These are phyloP conservation scores for Porcisia deanei DNA, from an alignment of 208 protist genomes.

Conservation along the genomic window DNA sequence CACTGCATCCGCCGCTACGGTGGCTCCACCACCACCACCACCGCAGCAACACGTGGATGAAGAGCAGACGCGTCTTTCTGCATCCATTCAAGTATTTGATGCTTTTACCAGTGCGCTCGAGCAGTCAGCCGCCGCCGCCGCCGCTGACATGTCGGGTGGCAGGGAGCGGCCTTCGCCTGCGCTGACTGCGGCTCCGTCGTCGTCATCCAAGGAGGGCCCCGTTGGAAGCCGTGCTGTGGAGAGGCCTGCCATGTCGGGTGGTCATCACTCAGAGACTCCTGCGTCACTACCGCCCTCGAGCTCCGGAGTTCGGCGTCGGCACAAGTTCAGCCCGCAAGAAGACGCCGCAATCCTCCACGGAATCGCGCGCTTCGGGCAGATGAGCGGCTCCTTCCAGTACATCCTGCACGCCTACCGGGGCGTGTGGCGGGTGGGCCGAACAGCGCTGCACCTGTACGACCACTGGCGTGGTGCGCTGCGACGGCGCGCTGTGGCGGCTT, in stretches of 20 bases:
- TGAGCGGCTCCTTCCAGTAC: conserved; percentile 49
- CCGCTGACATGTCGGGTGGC: background rate
- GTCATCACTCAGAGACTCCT: background rate
- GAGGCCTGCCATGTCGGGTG: background rate
- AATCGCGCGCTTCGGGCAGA: conserved; percentile 58
- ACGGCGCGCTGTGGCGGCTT: conserved; percentile 29
- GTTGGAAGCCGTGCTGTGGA: background rate
- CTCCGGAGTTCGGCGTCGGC: conserved; percentile 25
- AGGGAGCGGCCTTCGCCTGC: background rate
- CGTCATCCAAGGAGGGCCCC: background rate
- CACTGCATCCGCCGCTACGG: background rate
- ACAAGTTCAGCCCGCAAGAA: conserved; percentile 65
- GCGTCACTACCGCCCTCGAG: background rate
- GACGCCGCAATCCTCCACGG: conserved; percentile 78
- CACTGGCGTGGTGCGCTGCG: conserved; percentile 83
- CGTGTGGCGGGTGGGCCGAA: conserved; percentile 67
- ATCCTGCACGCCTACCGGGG: conserved; percentile 63
- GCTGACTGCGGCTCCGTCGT: background rate
- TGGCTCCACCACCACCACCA: background rate
- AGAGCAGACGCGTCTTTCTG: conserved; percentile 28
- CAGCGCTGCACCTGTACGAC: conserved; percentile 69
- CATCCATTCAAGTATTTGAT: conserved; percentile 35
- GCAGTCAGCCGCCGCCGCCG: conserved; percentile 2
- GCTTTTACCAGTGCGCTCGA: conserved; percentile 27
- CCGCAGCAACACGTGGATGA: background rate